These are phyloP conservation scores for Cytospora chrysosperma DNA, from an alignment of 2,329 filamentous ascomycete genomes.

Conservation along the genomic window DNA sequence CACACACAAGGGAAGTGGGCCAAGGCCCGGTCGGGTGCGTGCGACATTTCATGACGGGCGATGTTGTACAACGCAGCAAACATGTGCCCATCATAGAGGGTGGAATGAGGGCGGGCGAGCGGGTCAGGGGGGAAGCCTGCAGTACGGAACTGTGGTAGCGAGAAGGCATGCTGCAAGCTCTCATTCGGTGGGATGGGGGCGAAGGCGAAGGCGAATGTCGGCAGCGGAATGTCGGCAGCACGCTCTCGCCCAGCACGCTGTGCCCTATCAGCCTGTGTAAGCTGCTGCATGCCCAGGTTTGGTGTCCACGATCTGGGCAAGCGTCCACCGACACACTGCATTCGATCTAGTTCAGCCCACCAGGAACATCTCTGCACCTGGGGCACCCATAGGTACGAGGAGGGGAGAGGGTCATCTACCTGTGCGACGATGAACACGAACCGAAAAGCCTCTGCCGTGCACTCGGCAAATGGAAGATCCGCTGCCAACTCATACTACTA, in stretches of 20 bases:
- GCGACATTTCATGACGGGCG: neutral
- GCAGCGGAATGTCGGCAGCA: neutral
- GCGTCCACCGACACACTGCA: neutral
- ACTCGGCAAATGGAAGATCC: neutral
- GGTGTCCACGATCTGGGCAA: neutral
- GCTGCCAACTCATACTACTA: neutral
- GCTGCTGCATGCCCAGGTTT: too few species aligned
- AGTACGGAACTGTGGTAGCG: too few species aligned
- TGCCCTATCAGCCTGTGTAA: too few species aligned
- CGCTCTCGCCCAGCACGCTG: neutral
- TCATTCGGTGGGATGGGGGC: neutral
- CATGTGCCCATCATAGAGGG: constrained; percentile 10
- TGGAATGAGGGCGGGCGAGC: neutral
- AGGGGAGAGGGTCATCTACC: neutral
- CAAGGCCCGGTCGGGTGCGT: neutral
- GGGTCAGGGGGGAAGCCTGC: neutral
- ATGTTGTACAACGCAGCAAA: constrained; percentile 13
- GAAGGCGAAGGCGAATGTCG: neutral
- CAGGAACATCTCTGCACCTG: neutral
- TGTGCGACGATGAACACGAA: neutral
- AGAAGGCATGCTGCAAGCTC: constrained; percentile 5
- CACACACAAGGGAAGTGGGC: neutral
- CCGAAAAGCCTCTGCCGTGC: neutral
- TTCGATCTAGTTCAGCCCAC: neutral
- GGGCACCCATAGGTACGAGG: too few species aligned